These are phyloP conservation scores for Gelatoporia subvermispora DNA, from an alignment of 768 basidiomycete genomes.

Conservation along the genomic window DNA sequence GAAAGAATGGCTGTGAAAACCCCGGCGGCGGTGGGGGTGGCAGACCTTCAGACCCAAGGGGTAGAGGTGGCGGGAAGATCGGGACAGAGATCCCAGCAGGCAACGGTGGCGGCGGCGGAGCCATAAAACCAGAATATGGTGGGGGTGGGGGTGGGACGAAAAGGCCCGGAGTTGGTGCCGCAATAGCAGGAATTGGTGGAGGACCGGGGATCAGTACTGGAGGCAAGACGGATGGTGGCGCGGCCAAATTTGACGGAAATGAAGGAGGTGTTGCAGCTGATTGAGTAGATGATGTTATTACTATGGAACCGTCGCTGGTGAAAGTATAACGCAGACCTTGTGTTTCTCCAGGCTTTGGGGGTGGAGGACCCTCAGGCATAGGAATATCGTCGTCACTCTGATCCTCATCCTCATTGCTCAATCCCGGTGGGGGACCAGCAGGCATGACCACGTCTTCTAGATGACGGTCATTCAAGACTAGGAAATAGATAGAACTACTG, in stretches of 20 bases:
- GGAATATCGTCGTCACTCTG: slow-evolving; percentile 80
- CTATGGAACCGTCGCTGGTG: not conserved
- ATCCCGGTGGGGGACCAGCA: slow-evolving; percentile 55
- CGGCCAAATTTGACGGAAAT: too few species aligned
- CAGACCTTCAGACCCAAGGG: slow-evolving; percentile 19
- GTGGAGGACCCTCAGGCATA: slow-evolving; percentile 82
- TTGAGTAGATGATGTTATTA: too few species aligned
- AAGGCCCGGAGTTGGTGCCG: too few species aligned
- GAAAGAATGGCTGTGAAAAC: slow-evolving; percentile 18
- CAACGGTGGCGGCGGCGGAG: slow-evolving; percentile 15
- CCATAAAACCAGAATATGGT: slow-evolving; percentile 23
- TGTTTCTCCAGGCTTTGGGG: slow-evolving; percentile 16
- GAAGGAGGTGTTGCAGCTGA: too few species aligned
- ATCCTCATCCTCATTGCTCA: slow-evolving; percentile 33
- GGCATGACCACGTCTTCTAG: slow-evolving; percentile 63
- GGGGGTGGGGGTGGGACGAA: slow-evolving; percentile 6
- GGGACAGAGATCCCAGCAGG: slow-evolving; percentile 24
- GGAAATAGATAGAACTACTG: not conserved
- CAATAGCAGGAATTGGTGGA: not conserved
- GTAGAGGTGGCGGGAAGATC: slow-evolving; percentile 35
- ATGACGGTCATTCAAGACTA: not conserved
- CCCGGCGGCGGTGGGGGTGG: slow-evolving; percentile 25
- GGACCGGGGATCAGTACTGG: slow-evolving; percentile 7
- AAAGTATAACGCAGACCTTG: slow-evolving; percentile 8
- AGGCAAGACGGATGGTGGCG: too few species aligned